phyloP scores from a whole-genome alignment of 2,329 filamentous ascomycete genomes.

The Talaromyces sp. region DNA sequence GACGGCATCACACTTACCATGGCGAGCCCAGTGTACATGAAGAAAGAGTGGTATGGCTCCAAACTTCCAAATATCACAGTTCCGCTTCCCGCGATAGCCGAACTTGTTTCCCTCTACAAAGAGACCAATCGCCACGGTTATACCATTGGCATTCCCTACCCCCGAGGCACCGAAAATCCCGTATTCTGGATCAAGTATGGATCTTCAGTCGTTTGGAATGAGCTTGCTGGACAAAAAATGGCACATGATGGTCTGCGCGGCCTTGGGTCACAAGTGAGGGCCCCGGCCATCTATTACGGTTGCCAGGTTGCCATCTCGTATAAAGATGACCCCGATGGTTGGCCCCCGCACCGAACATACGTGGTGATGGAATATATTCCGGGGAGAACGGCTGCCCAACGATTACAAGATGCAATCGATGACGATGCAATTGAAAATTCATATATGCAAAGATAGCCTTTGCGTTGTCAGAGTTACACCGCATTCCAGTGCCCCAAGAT shows the following conservation, averaged over 20 bases:
- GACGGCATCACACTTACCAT: not conserved
- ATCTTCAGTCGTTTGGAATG: not conserved
- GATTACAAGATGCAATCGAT: not conserved
- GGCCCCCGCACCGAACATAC: not conserved
- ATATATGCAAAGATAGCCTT: not conserved
- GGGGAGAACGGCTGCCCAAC: not conserved
- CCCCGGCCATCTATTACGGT: not conserved
- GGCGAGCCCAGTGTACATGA: not conserved
- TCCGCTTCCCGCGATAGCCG: slow-evolving; percentile 1
- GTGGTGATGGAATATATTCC: not conserved
- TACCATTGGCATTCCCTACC: slow-evolving; percentile 1
- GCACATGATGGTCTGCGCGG: slow-evolving; percentile 1
- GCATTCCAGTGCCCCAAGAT: not conserved
- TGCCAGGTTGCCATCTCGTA: not conserved
- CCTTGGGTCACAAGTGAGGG: not conserved
- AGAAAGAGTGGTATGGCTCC: slow-evolving; percentile 3
- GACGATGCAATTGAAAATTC: not conserved
- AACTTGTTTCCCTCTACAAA: slow-evolving; percentile 3
- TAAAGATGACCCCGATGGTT: not conserved
- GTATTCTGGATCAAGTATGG: not conserved
- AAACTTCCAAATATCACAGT: not conserved
- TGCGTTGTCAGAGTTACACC: not conserved
- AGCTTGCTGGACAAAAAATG: not conserved
- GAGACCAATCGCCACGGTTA: slow-evolving; percentile 1
- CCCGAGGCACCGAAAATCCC: not conserved